Evolutionary conservation across 108 stramenopile species (phyloP), one percentile per base, ranked within the genome.

Genomic region (Stephanodiscus triporus): DNA sequence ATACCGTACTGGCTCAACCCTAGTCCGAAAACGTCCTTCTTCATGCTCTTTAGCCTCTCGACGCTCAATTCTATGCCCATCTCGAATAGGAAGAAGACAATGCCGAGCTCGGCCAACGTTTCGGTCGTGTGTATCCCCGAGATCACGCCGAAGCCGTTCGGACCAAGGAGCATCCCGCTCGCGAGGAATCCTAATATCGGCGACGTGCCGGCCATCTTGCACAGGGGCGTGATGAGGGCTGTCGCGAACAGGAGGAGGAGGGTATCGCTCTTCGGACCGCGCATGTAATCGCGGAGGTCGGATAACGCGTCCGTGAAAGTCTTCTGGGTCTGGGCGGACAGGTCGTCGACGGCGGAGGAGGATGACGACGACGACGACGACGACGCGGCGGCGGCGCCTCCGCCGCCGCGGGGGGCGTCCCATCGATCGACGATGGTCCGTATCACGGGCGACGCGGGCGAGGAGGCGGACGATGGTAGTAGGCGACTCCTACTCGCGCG

Each of bases 51-150:
- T 38, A 96, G 73, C 19, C 93, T 83, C 43, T 93, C 94, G 63
- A 97, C 64, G 66, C 92, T 93, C 0, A 98, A 79, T 73, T 98
- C 97, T 42, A 98, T 88, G 30, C 98, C 98, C 98, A 98, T 98
- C 76, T 98, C 98, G 71, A 98, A 98, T 2, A 98, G 79, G 75
- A 98, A 98, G 73, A 98, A 97, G 42, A 97, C 96, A 38, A 98
- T 97, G 20, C 97, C 97, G 66, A 97, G 84, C 70, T 98, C 97
- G 2, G 94, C 97, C 68, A 97, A 70, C 20, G 76, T 84, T 60
- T 93, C 90, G 10, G 91, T 90, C 10, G 87, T 88, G 65, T 92
- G 91, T 58, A 94, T 84, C 17, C 87, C 93, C 32, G 66, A 68
- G 68, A 98, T 94, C 34, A 97, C 68, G 10, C 93, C 91, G 19